Base-by-base conservation (phyloP, 257 asterid species). In the Prunella vulgaris region DNA sequence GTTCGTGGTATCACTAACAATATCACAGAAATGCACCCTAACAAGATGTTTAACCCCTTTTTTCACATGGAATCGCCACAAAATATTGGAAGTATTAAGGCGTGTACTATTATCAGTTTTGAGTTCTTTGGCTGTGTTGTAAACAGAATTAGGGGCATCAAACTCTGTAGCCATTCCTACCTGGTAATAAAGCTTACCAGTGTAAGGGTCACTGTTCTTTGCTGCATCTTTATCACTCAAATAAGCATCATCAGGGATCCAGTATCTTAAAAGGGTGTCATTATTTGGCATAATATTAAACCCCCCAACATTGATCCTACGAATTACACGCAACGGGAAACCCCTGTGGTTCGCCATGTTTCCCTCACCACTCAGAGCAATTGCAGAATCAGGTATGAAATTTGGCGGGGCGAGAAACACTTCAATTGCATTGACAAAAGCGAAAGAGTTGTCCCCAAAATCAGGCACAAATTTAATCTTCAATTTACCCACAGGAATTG, bases 301-400 rank as follows among this genome's bases (percentile, higher is more conserved):
- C 1, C 93, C 95, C 37, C 93, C 95, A 10, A 84, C 84, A 40
- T 88, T 88, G 8, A 88, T 73, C 78, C 90, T 78, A 69, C 78
- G 66, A 56, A 83, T 40, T 3, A 81, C 77, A 38, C 65, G 82
- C 22, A 81, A 67, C 0, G 66, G 70, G 17, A 76, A 32, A 38
- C 51, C 66, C 0, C 17, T n/a, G 49, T 24, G 18, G 12, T 6
- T 3, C 0, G 9, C 51, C 7, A 10, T 2, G 7, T 15, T 15
- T 2, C 14, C 3, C n/a, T 72, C 73, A 3, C 8, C 21, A 54
- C 14, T 44, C 18, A 44, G 52, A 44, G 53, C 9, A 46, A 46
- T 46, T 46, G 74, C 38, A 60, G 72, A 78, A 2, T 10, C 3
- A 7, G 5, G 2, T 18, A 52, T 24, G 14, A 52, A 52, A 17